Conservation (phyloP, 257 asterid genomes). For the Primulina eburnea region DNA sequence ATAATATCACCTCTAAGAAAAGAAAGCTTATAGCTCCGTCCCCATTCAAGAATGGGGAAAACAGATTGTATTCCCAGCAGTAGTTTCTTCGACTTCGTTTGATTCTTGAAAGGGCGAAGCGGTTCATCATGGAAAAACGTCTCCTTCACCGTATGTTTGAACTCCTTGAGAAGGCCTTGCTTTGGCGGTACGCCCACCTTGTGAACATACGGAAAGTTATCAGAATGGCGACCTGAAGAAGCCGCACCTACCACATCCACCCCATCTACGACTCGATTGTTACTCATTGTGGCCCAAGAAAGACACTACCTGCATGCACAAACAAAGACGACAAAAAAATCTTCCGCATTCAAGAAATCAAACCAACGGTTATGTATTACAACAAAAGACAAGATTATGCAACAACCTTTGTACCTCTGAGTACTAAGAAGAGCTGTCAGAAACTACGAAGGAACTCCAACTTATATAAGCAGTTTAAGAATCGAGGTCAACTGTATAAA, state of each 20-base stretch:
- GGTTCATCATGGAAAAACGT: slow-evolving; percentile 77
- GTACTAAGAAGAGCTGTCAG: not conserved
- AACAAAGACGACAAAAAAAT: not conserved
- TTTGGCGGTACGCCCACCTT: slow-evolving; percentile 66
- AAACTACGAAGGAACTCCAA: not conserved
- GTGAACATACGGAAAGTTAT: slow-evolving; percentile 39
- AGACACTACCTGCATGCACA: not conserved
- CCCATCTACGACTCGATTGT: slow-evolving; percentile 32
- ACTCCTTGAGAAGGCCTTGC: slow-evolving; percentile 44
- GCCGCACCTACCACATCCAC: slow-evolving; percentile 33
- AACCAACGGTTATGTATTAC: not conserved
- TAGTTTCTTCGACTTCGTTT: slow-evolving; percentile 32
- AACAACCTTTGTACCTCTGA: not conserved
- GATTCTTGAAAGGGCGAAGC: slow-evolving; percentile 52
- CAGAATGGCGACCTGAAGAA: slow-evolving; percentile 33
- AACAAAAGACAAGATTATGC: not conserved
- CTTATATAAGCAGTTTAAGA: not conserved
- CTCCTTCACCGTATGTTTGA: slow-evolving; percentile 48
- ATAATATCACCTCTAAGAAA: slow-evolving; percentile 68
- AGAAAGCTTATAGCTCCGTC: slow-evolving; percentile 42
- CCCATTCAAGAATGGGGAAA: slow-evolving; percentile 77
- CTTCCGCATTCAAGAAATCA: not conserved
- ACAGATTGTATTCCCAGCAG: slow-evolving; percentile 45
- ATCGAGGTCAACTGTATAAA: not conserved
- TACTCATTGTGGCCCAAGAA: slow-evolving; percentile 26